phyloP scores from a whole-genome alignment of 225 moss, liverwort and hornwort genomes.

The Climacium dendroides region DNA sequence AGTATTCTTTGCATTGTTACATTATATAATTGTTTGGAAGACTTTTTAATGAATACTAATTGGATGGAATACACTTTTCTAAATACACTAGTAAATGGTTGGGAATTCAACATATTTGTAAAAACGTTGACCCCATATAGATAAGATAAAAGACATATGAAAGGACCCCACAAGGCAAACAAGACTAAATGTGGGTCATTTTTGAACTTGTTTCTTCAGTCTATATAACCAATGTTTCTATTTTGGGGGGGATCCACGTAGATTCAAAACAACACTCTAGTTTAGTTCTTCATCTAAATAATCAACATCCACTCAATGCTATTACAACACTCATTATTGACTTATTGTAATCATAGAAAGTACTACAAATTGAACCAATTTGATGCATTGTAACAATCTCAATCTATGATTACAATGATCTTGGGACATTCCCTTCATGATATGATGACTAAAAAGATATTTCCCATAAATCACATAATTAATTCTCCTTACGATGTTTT shows the following conservation, averaged over 20 bases:
- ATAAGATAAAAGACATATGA: neutral
- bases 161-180: neutral
- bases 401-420: neutral
- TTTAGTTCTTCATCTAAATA: neutral
- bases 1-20: neutral
- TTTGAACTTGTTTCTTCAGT: neutral
- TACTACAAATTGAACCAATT: neutral
- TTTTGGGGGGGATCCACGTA: neutral
- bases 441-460: neutral
- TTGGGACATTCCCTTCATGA: neutral
- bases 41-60: neutral
- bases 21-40: neutral
- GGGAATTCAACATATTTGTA: neutral
- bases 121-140: fast-evolving
- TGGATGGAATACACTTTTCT: too few relatives aligned
- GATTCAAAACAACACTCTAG: neutral
- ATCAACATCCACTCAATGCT: neutral
- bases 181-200: neutral
- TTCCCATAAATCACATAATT: neutral
- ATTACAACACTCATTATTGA: neutral
- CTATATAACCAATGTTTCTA: fast-evolving
- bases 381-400: neutral
- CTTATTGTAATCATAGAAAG: neutral
- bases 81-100: neutral
- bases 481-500: neutral